Evolutionary conservation across 371 early-diverging fungal species (phyloP), one percentile per base, ranked within the genome.

Genomic region (Syncephalastrum sp.): DNA sequence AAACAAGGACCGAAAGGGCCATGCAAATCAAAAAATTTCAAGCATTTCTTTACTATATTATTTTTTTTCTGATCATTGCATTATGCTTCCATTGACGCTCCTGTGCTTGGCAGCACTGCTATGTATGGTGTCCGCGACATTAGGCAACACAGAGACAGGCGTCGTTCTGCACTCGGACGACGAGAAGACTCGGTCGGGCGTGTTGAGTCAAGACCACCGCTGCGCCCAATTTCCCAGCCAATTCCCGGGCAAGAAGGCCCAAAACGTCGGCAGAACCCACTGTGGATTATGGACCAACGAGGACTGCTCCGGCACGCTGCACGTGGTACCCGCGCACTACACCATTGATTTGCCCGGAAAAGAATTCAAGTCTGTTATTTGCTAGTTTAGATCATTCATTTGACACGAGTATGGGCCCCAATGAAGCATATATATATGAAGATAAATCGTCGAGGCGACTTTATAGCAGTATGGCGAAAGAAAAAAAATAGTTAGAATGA

Each of bases 281-380:
- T 76, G 77, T 53, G 64, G 69, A 3, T 50, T 76, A 43, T 76
- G 74, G 73, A 69, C 77, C 4, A 64, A 63, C 19, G 43, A 57
- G 1, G 47, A 64, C 21, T 76, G 77, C 29, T 50, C 64, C 41
- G 74, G 77, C 0, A 57, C 54, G 5, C 51, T 76, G 0, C 65
- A 70, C 42, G 65, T 76, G 15, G 69, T 70, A 2, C 77, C 77
- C 12, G 73, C 77, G 21, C 77, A 73, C 59, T 76, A 73, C 41
- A 57, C 53, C 10, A 67, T 76, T 33, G 29, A 63, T 43, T 56
- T 67, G 43, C 77, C 77, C 8, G 46, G 33, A 23, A 60, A 47
- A 13, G 29, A 43, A 14, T 65, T 70, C 43, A 47, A 59, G 44
- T 76, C 77, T 13, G 64, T 67, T 29, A 67, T 71, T 27, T 71